These are phyloP conservation scores for Vicia sativa DNA, from an alignment of 306 rosid genomes.

Conservation along the genomic window DNA sequence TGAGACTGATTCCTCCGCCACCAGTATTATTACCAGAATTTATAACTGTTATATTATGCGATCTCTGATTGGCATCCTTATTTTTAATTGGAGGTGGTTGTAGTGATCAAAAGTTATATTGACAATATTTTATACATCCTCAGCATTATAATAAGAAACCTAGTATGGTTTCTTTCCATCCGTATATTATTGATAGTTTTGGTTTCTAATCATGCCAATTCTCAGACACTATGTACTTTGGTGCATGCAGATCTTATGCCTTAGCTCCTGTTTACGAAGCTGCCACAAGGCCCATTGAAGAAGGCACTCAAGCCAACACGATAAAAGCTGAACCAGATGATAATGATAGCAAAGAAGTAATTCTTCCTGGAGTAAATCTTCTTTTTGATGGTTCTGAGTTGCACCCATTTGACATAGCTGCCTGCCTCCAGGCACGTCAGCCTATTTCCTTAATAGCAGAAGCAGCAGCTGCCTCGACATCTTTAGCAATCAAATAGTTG, in stretches of 20 bases:
- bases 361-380: slow-evolving; percentile 87
- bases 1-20: not conserved
- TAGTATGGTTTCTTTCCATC: slow-evolving; percentile 12
- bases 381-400: slow-evolving; percentile 80
- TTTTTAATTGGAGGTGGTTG: not conserved
- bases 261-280: slow-evolving; percentile 69
- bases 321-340: slow-evolving; percentile 72
- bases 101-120: slow-evolving; percentile 21
- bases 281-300: slow-evolving; percentile 72
- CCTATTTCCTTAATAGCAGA: slow-evolving; percentile 84
- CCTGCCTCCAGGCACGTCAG: slow-evolving; percentile 90
- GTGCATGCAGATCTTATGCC: slow-evolving; percentile 78
- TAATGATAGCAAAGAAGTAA: slow-evolving; percentile 71
- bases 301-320: slow-evolving; percentile 44
- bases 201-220: slow-evolving; percentile 11
- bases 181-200: slow-evolving; percentile 3
- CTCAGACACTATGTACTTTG: slow-evolving; percentile 28
- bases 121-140: slow-evolving; percentile 10
- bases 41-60: slow-evolving; percentile 12
- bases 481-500: slow-evolving; percentile 56
- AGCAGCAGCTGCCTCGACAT: slow-evolving; percentile 74
- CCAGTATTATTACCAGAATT: slow-evolving; percentile 4
- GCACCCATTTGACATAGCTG: slow-evolving; percentile 82
- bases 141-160: slow-evolving; percentile 22
- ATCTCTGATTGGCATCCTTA: slow-evolving; percentile 13